Evolutionary conservation across 78 protist genomes (phyloP).

Genomic region (Salpingoeca rosetta): DNA sequence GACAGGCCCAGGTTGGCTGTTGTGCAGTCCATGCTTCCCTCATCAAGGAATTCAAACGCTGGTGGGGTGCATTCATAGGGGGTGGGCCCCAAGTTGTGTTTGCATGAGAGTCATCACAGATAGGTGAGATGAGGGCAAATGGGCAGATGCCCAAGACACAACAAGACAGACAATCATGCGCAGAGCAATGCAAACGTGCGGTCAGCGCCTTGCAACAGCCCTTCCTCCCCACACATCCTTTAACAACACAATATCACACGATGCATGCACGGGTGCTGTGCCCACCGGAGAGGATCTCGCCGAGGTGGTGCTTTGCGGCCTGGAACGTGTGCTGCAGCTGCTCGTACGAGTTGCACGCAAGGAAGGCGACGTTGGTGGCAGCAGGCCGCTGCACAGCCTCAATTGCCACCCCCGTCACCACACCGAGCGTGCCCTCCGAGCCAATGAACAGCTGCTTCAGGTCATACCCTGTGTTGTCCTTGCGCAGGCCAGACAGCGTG

Average conservation of each 20-base stretch:
- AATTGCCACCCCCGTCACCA: constrained; percentile 50
- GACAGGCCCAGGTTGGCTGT: background rate
- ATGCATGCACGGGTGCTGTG: too few species aligned
- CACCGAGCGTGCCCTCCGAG: constrained; percentile 92
- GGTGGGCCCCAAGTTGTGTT: too few species aligned
- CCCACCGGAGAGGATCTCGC: constrained; percentile 57
- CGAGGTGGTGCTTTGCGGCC: constrained; percentile 50
- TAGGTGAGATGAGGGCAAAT: background rate
- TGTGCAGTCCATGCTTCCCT: constrained; percentile 18
- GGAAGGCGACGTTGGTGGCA: constrained; percentile 52
- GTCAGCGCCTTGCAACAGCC: too few species aligned
- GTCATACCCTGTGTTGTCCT: constrained; percentile 89
- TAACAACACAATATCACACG: background rate
- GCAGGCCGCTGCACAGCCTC: background rate
- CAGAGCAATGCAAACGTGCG: background rate
- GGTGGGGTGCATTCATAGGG: too few species aligned
- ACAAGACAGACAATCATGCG: background rate
- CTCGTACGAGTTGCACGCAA: constrained; percentile 39
- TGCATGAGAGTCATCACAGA: background rate
- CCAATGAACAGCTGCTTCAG: constrained; percentile 91
- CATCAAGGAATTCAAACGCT: constrained; percentile 73
- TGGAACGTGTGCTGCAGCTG: constrained; percentile 15
- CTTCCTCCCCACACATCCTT: background rate
- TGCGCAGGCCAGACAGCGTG: constrained; percentile 40
- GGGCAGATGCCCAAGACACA: background rate